phyloP scores from a whole-genome alignment of 768 basidiomycete species.

The Podaxis carcinomalis region DNA sequence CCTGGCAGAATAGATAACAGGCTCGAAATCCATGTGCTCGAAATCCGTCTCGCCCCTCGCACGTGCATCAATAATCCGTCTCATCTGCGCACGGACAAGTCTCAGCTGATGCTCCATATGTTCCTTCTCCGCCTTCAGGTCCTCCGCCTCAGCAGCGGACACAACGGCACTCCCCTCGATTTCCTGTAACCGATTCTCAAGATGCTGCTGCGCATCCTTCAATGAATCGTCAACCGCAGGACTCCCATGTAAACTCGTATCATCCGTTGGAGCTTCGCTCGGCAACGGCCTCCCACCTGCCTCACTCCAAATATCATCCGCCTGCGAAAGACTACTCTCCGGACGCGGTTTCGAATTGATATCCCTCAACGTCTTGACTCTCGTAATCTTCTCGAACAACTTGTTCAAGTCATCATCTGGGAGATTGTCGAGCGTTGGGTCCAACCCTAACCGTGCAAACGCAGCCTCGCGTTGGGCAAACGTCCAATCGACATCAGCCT shows the following conservation, averaged over 20 bases:
- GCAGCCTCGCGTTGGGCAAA: constrained; percentile 95
- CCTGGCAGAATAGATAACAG: constrained; percentile 75
- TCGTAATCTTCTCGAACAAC: constrained; percentile 90
- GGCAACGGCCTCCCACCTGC: constrained; percentile 67
- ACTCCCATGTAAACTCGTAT: constrained; percentile 77
- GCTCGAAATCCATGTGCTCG: constrained; percentile 64
- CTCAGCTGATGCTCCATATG: constrained; percentile 89
- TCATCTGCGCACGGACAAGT: constrained; percentile 79
- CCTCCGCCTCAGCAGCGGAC: constrained; percentile 66
- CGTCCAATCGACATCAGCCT: constrained; percentile 90
- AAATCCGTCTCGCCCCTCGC: constrained; percentile 72
- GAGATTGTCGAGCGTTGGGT: constrained; percentile 87
- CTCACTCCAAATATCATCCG: constrained; percentile 89
- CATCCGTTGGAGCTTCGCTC: constrained; percentile 79
- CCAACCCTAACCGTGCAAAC: constrained; percentile 77
- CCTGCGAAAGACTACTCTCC: constrained; percentile 83
- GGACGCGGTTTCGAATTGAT: constrained; percentile 78
- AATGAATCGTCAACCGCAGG: constrained; percentile 65
- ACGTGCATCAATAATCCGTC: constrained; percentile 69
- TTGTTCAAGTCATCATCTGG: constrained; percentile 95
- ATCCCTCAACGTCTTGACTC: constrained; percentile 84
- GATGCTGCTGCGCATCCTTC: constrained; percentile 68
- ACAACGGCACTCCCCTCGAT: constrained; percentile 27
- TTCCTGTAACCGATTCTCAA: constrained; percentile 70
- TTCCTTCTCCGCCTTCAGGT: constrained; percentile 84